Evolutionary conservation across 2,329 filamentous ascomycete species (phyloP), one percentile per base, ranked within the genome.

Genomic region (Fusarium dlaminii): DNA sequence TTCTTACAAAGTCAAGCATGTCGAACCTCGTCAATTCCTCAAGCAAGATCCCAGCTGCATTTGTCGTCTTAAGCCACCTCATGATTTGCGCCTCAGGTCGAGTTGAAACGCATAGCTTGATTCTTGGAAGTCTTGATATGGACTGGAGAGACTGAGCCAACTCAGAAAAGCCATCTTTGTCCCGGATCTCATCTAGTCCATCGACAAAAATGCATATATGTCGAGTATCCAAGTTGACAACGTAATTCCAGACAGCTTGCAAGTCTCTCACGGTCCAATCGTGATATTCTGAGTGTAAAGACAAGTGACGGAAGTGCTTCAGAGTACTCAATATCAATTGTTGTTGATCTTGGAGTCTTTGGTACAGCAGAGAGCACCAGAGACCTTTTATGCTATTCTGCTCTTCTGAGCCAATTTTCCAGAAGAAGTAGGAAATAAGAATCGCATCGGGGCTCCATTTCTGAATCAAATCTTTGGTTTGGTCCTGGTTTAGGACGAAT

Each of bases 171-270:
- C 61, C 51, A 15, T 66, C 61, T 7, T 37, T 1, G 1, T 67
- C 15, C 0, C 55, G 30, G 0, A 64, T 4, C 2, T 64, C 62
- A 0, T 64, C 61, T 3, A 59, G 18, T 0, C 42, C 62, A 2
- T 66, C 63, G 0, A 66, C 2, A 1, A 66, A 63, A 1, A 66
- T 18, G 6, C 8, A 64, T 0, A 30, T 6, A 8, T 14, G 8
- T 0, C 15, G 20, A 2, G 4, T 2, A 13, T 63, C 54, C 1
- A 6, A 1, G 0, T 11, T 2, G 0, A 1, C 6, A 1, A 27
- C 0, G 2, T 27, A 40, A 1, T 12, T 1, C 34, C 29, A 63
- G 8, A 24, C 42, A 2, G 2, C 1, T 24, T 36, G 12, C 3
- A 63, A 11, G 2, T 60, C 54, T 0, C 17, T 34, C 1, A 30